Percentiles rank a stretch among this genome's conserved stretches.
These are phyloP conservation scores for Aureobasidium sp. DNA, from an alignment of 2,329 filamentous ascomycete genomes.

Conservation along the genomic window DNA sequence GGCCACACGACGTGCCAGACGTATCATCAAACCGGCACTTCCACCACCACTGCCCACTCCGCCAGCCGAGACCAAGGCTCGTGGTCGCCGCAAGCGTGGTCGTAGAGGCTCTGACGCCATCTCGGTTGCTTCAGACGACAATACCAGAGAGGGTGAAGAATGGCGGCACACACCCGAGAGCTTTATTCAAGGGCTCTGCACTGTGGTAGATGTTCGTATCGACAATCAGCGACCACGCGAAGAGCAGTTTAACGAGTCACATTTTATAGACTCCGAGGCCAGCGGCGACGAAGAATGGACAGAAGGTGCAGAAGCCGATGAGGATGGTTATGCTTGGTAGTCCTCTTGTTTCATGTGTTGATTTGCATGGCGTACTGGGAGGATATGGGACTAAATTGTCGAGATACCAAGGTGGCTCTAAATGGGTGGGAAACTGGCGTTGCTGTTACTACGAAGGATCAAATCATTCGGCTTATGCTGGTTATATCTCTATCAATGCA, in stretches of 20 bases:
- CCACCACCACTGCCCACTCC: neutral
- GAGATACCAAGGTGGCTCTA: constrained; percentile 1
- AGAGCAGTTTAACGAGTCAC: constrained; percentile 60
- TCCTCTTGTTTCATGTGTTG: neutral
- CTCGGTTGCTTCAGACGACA: constrained; percentile 23
- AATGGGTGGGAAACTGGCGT: neutral
- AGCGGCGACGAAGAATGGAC: constrained; percentile 54
- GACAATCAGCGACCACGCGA: constrained; percentile 70
- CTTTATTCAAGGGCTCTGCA: constrained; percentile 61
- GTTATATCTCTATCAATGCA: neutral
- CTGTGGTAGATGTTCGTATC: constrained; percentile 62
- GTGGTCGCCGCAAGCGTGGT: constrained; percentile 19
- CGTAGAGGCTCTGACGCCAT: constrained; percentile 13
- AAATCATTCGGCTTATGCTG: neutral
- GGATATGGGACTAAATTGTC: neutral
- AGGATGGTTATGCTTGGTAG: constrained; percentile 34
- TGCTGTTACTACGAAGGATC: neutral
- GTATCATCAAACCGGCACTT: constrained; percentile 21
- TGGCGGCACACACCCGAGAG: constrained; percentile 23
- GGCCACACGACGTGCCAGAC: constrained; percentile 24
- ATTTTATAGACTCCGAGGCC: constrained; percentile 60
- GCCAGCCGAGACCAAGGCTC: constrained; percentile 1
- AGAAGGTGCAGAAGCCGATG: constrained; percentile 44
- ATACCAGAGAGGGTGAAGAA: constrained; percentile 33
- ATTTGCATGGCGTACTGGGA: neutral